These are phyloP conservation scores for Truncatella angustata DNA, from an alignment of 2,329 filamentous ascomycete species.

Conservation along the genomic window DNA sequence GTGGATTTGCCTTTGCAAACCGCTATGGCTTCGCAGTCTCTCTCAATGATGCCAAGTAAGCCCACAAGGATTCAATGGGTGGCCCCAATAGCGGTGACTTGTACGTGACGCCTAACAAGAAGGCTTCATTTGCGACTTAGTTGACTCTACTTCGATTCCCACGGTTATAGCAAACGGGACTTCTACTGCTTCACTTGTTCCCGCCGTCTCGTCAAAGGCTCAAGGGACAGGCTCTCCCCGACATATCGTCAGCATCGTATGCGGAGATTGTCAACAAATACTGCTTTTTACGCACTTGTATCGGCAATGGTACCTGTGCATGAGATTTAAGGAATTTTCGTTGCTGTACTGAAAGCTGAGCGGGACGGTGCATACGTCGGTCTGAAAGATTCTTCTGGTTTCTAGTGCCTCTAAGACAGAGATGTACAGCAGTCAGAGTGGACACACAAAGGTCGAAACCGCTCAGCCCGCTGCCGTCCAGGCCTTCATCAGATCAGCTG, in stretches of 20 bases:
- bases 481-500: too few relatives aligned
- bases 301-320: too few relatives aligned
- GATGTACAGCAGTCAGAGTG: too few relatives aligned
- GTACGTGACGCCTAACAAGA: constrained; percentile 53
- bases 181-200: constrained; percentile 10
- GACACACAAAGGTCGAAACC: too few relatives aligned
- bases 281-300: constrained; percentile 96
- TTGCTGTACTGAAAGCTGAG: too few relatives aligned
- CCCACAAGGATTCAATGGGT: constrained; percentile 62
- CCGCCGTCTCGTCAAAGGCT: constrained; percentile 19
- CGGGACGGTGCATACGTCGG: too few relatives aligned
- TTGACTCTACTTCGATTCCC: too few relatives aligned
- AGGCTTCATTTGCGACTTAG: constrained; percentile 24
- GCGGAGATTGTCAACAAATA: constrained; percentile 98
- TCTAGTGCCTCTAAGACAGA: too few relatives aligned
- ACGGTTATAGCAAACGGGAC: constrained; percentile 11
- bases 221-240: constrained; percentile 51
- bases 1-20: constrained; percentile 78
- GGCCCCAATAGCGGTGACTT: constrained; percentile 52
- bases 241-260: constrained; percentile 83
- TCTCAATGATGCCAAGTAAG: constrained; percentile 75
- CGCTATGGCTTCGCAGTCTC: constrained; percentile 97
- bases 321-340: too few relatives aligned
- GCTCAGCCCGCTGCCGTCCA: too few relatives aligned
- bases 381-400: too few relatives aligned